Base-by-base conservation (phyloP, 1,284 basidiomycete genomes). In the Irpex sp. region DNA sequence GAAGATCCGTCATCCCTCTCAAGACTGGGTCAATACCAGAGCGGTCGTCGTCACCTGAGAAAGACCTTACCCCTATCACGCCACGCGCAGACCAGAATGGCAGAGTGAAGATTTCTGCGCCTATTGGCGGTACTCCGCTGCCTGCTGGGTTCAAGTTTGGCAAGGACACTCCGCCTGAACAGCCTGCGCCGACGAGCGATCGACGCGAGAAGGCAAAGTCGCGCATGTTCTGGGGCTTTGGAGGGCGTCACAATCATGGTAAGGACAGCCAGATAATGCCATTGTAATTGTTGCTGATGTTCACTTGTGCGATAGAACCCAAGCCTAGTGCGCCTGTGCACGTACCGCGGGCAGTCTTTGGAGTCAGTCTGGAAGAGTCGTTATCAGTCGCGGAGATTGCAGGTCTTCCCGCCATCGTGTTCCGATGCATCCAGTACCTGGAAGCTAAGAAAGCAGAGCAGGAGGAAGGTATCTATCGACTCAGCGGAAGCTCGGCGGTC, bases 401-500 rank as follows among this genome's bases (percentile, higher is more conserved):
- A 59, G 90, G 92, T 68, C 81, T 99, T 17, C 97, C 97, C 0
- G 94, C 95, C 3, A 93, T 99, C 64, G 91, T 98, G 36, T 98
- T 96, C 80, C 87, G 97, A 61, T 94, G 92, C 69, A 94, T 97
- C 68, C 88, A 94, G 71, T 96, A 94, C 76, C 79, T 96, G 61
- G 93, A 97, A 79, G 85, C 88, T 37, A 94, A 94, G 76, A 86
- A 93, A 71, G 97, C 97, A 8, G 93, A 97, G 67, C 87, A 93
- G 70, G 97, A 99, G 73, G 97, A 99, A 77, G 97, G 97, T 43
- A 97, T 99, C 68, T 99, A 99, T 77, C 88, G 97, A 59, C 79
- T 99, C 60, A 95, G 92, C 69, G 95, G 95, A 6, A 94, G 92
- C 70, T 93, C 93, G 63, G 93, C 94, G 33, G 94, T 96, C 60